Percentiles rank a stretch among this genome's conserved stretches.
phyloP scores from a whole-genome alignment of 495 filamentous ascomycete genomes.

The Chaetomium tenue region DNA sequence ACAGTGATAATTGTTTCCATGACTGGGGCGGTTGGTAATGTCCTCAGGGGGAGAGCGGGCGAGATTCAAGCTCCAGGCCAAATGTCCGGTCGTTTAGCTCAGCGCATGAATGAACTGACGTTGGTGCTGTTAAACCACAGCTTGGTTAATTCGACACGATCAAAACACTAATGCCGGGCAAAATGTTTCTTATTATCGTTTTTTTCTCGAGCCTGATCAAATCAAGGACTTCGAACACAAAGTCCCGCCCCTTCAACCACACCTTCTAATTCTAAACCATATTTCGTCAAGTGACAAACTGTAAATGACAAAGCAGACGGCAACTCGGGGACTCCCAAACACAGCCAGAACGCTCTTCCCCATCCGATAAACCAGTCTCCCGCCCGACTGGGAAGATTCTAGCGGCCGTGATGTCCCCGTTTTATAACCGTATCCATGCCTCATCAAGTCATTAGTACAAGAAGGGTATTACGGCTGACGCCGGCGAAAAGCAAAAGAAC shows the following conservation, averaged over 20 bases:
- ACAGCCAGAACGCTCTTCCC: slow-evolving; percentile 11
- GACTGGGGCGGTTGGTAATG: not conserved
- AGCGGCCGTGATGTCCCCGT: slow-evolving; percentile 5
- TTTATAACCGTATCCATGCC: slow-evolving; percentile 11
- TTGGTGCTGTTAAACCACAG: not conserved
- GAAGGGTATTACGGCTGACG: slow-evolving; percentile 10
- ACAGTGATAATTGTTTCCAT: not conserved
- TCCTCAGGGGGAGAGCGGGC: not conserved
- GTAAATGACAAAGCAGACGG: slow-evolving; percentile 15
- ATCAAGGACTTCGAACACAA: too few species aligned
- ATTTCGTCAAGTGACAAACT: not conserved
- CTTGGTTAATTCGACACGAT: not conserved
- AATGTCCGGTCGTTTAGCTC: too few species aligned
- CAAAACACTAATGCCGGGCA: not conserved
- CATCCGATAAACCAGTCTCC: not conserved
- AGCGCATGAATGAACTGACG: not conserved
- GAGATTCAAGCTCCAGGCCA: not conserved
- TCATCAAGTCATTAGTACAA: slow-evolving; percentile 16
- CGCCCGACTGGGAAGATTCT: slow-evolving; percentile 6
- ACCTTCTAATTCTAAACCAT: not conserved
- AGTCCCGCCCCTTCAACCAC: not conserved
- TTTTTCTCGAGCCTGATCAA: not conserved
- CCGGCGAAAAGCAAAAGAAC: not conserved
- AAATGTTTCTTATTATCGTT: not conserved
- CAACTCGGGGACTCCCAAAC: slow-evolving; percentile 10